Percentiles rank a stretch among this genome's conserved stretches.
Conservation (phyloP, 331 rosid genomes). For the Stylosanthes scabra region DNA sequence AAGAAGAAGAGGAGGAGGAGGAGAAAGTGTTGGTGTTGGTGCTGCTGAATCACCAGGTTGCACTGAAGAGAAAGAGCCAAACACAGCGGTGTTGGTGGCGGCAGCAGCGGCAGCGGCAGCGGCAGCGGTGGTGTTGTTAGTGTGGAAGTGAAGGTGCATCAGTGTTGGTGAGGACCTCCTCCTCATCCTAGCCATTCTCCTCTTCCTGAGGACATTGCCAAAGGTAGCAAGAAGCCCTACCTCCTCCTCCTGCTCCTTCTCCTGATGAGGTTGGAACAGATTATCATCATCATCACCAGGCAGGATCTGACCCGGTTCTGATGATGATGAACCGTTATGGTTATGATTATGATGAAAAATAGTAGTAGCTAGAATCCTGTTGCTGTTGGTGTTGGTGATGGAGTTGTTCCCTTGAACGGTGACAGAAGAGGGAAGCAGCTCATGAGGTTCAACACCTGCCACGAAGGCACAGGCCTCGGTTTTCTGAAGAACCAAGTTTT, state of each 20-base stretch:
- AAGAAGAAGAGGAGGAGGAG: background rate
- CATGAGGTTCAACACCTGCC: slow-evolving; percentile 64
- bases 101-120: no score
- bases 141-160: slow-evolving; percentile 10
- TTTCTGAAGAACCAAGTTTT: slow-evolving; percentile 48
- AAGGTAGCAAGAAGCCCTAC: slow-evolving; percentile 52
- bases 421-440: slow-evolving; percentile 44
- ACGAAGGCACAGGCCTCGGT: slow-evolving; percentile 66
- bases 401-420: slow-evolving; percentile 47
- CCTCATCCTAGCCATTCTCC: slow-evolving; percentile 73
- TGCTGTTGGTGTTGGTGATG: background rate
- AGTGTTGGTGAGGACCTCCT: slow-evolving; percentile 21
- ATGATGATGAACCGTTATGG: slow-evolving; percentile 30
- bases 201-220: slow-evolving; percentile 64
- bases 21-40: slow-evolving; percentile 24
- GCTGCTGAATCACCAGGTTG: slow-evolving; percentile 12
- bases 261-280: no score
- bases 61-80: slow-evolving; percentile 49
- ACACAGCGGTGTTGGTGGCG: no score
- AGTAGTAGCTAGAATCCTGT: background rate
- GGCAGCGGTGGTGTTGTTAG: background rate
- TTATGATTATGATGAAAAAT: no score
- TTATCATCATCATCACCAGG: background rate
- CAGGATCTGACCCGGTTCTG: slow-evolving; percentile 45
- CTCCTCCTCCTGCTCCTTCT: background rate